Percentiles rank a stretch among this genome's conserved stretches.
phyloP scores from a whole-genome alignment of 164 flowering plant species.

The Cinnamomum micranthum region DNA sequence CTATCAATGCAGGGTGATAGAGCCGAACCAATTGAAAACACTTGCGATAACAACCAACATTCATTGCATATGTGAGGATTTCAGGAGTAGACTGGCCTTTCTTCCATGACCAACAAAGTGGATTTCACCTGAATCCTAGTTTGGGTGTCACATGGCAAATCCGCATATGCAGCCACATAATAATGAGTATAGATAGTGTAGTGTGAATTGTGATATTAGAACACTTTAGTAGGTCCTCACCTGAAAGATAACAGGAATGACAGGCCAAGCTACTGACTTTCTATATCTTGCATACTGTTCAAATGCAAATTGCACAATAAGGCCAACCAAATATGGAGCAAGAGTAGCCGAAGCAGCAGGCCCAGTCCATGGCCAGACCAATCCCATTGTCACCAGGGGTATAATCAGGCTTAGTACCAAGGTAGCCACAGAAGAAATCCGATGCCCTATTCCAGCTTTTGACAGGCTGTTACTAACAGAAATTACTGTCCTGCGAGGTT shows the following conservation, averaged over 20 bases:
- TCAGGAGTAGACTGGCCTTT: no score
- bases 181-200: background rate
- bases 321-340: constrained; percentile 94
- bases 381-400: constrained; percentile 96
- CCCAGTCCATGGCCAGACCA: constrained; percentile 99
- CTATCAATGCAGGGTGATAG: no score
- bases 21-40: background rate
- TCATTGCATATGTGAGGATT: no score
- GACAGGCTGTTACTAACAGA: constrained; percentile 17
- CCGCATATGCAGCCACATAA: background rate
- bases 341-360: constrained; percentile 99
- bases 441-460: constrained; percentile 43
- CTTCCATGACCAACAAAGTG: no score
- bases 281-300: constrained; percentile 72
- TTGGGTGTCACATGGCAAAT: background rate
- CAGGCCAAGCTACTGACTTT: constrained; percentile 77
- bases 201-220: background rate
- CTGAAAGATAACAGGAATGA: constrained; percentile 84
- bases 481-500: constrained; percentile 28
- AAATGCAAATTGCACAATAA: constrained; percentile 89
- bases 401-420: constrained; percentile 77
- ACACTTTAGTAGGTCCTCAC: constrained; percentile 26
- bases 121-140: background rate
- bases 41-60: background rate
- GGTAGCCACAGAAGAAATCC: constrained; percentile 67